Percentiles rank a stretch among this genome's conserved stretches.
phyloP scores from a whole-genome alignment of 352 stramenopile species.

The Pythium periplocum region DNA sequence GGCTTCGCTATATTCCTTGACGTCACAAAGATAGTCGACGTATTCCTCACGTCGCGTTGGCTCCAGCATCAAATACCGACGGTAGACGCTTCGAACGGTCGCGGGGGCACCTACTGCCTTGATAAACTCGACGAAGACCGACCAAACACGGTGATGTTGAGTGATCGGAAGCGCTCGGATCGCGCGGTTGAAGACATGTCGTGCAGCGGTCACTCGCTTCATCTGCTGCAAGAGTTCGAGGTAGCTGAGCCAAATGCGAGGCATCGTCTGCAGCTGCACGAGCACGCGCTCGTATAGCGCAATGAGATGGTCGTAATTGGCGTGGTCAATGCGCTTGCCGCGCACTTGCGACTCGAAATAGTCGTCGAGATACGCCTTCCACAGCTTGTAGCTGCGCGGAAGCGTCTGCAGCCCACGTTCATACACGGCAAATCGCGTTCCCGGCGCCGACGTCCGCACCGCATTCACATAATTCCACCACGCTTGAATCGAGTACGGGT shows the following conservation, averaged over 20 bases:
- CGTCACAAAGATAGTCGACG: conserved; percentile 63
- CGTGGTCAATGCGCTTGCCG: conserved; percentile 56
- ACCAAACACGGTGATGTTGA: conserved; percentile 97
- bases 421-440: conserved; percentile 58
- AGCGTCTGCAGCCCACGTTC: conserved; percentile 83
- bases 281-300: conserved; percentile 87
- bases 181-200: conserved; percentile 93
- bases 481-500: conserved; percentile 81
- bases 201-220: conserved; percentile 68
- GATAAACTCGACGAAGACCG: conserved; percentile 88
- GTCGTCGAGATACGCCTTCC: conserved; percentile 86
- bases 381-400: conserved; percentile 94
- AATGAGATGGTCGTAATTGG: conserved; percentile 30
- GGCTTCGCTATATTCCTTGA: conserved; percentile 14
- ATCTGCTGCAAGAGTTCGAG: conserved; percentile 69
- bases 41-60: conserved; percentile 65
- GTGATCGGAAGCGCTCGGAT: conserved; percentile 95
- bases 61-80: conserved; percentile 84
- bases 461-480: conserved; percentile 72
- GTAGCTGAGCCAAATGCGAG: conserved; percentile 94
- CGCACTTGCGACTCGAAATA: conserved; percentile 56
- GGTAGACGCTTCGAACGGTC: conserved; percentile 85
- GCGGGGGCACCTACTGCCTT: conserved; percentile 64
- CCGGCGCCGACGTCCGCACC: conserved; percentile 4
- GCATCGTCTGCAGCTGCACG: conserved; percentile 93